Evolutionary conservation across 139 green algal genomes (phyloP), one percentile per base, ranked within the genome.

Genomic region (Zygnema circumcarinatum): DNA sequence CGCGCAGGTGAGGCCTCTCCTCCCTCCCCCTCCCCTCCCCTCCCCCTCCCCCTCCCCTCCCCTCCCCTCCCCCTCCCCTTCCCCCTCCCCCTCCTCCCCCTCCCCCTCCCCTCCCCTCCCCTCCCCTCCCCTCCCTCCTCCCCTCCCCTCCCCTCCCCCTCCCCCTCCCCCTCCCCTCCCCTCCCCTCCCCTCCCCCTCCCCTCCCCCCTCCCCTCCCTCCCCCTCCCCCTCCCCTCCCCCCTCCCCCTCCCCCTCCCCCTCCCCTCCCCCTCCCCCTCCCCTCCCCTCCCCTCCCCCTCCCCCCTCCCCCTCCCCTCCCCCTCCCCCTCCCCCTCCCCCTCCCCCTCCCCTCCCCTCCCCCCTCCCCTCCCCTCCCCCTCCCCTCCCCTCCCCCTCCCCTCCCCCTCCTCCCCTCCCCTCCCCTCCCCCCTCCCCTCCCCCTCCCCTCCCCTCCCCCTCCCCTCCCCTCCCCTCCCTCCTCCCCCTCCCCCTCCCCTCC

Each of bases 1-100:
- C 80, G 95, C 95, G 0, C 92, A 95, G 16, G 95, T 99, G 85
- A 76, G 31, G 38, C 41, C 38, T 79, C 82, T 79, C 75, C 21
- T 85, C 52, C 42, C 72, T 76, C 35, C n/a, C 47, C 16, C 47
- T 62, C 47, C 16, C 47, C 11, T 11, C 16, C 47, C 16, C 47
- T 62, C 47, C 16, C 7, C 16, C 47, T 62, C 47, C 47, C 47
- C 16, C 47, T 62, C 47, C 16, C 47, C 16, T 16, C 47, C 47
- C 16, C 47, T 62, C 47, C 16, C 47, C 16, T 16, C 47, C 47
- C 16, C 47, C 16, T 16, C 16, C 47, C 16, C 47, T 16, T 16
- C 16, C 47, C 16, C 47, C 47, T 40, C 16, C 36, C 16, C 36
- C 36, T 11, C 11, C 36, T 78, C 69, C 36, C 69, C 11, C 36